Conservation (phyloP, 306 rosid genomes). For the Cyclanthera cordifolia region DNA sequence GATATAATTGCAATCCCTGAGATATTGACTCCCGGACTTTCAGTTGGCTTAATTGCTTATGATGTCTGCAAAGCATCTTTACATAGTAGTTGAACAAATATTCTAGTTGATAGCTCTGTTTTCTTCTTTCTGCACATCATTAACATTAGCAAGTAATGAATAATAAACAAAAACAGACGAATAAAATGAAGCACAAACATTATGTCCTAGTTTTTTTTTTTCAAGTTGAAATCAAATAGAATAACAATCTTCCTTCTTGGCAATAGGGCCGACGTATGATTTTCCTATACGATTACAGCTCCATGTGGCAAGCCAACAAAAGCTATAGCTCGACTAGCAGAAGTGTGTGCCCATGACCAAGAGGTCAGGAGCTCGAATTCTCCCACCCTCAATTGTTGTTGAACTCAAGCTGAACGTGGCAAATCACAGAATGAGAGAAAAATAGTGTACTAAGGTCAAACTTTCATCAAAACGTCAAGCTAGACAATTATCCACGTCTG, state of each 20-base stretch:
- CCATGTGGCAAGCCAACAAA: too few relatives aligned
- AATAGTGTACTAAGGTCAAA: too few relatives aligned
- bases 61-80: constrained; percentile 67
- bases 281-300: too few relatives aligned
- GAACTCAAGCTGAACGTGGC: too few relatives aligned
- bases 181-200: not conserved
- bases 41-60: constrained; percentile 32
- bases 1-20: constrained; percentile 75
- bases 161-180: constrained; percentile 11
- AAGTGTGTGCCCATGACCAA: too few relatives aligned
- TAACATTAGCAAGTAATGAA: constrained; percentile 20
- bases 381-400: too few relatives aligned
- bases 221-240: not conserved
- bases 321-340: too few relatives aligned
- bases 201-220: not conserved
- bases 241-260: not conserved
- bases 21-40: constrained; percentile 66
- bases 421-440: too few relatives aligned
- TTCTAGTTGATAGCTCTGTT: constrained; percentile 67
- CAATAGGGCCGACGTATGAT: too few relatives aligned
- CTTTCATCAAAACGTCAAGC: too few relatives aligned
- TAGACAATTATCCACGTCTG: too few relatives aligned
- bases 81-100: constrained; percentile 58
- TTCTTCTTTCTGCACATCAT: constrained; percentile 63
- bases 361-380: too few relatives aligned